phyloP scores from a whole-genome alignment of 768 basidiomycete genomes.

The Tylopilus plumbeoviolaceoides region DNA sequence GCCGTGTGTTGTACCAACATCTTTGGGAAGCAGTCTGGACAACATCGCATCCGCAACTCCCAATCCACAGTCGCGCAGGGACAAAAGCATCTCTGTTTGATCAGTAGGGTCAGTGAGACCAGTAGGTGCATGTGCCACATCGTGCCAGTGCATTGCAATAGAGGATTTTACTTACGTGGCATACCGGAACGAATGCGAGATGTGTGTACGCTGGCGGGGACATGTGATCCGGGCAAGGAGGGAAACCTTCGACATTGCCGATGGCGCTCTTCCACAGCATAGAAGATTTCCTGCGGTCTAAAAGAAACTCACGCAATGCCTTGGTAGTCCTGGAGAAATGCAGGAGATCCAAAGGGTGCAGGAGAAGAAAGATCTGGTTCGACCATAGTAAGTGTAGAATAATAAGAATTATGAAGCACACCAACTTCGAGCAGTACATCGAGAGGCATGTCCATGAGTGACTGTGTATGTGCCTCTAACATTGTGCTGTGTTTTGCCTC shows the following conservation, averaged over 20 bases:
- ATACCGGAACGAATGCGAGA: conserved; percentile 27
- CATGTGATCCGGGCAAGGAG: conserved; percentile 24
- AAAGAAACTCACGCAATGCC: conserved; percentile 25
- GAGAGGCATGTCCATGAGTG: conserved; percentile 8
- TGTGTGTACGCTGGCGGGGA: conserved; percentile 28
- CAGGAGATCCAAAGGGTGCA: conserved; percentile 32
- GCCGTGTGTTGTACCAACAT: conserved; percentile 2
- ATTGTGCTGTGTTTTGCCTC: background rate
- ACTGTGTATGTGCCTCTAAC: background rate
- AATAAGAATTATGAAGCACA: background rate
- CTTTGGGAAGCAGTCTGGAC: conserved; percentile 3
- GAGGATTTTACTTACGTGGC: conserved; percentile 25
- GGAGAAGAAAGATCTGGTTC: conserved; percentile 22
- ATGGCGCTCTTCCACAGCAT: conserved; percentile 27
- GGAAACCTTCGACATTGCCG: conserved; percentile 18
- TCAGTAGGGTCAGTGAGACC: background rate
- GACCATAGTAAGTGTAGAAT: background rate
- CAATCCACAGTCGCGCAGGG: conserved; percentile 12
- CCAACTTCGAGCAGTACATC: conserved; percentile 15
- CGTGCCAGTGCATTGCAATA: no score
- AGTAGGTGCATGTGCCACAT: no score
- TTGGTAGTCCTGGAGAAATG: conserved; percentile 31
- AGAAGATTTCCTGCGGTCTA: conserved; percentile 14
- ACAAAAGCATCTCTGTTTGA: conserved; percentile 8
- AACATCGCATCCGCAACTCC: conserved; percentile 13